Conservation (phyloP, 371 early-diverging fungal genomes). For the Funneliformis caledonium region DNA sequence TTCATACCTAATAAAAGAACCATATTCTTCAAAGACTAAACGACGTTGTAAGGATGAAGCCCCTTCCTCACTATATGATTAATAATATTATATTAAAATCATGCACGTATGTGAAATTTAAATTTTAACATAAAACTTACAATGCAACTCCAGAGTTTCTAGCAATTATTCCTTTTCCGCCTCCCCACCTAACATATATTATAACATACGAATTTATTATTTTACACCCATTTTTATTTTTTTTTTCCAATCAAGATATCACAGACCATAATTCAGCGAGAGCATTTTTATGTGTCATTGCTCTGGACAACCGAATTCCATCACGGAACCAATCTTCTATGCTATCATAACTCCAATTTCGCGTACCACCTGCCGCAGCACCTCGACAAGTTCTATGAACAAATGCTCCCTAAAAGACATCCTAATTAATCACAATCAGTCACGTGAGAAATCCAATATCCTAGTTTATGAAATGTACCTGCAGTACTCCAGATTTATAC, state of each 20-base stretch:
- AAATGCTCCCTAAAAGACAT: constrained; percentile 43
- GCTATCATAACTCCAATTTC: constrained; percentile 47
- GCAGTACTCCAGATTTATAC: constrained; percentile 42
- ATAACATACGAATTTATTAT: background rate
- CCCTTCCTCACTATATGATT: constrained; percentile 6
- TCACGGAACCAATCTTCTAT: constrained; percentile 49
- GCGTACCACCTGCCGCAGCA: constrained; percentile 49
- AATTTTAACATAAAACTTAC: constrained; percentile 28
- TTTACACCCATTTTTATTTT: background rate
- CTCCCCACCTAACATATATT: constrained; percentile 46
- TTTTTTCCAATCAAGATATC: background rate
- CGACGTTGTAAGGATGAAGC: constrained; percentile 38
- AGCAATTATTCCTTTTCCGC: constrained; percentile 52
- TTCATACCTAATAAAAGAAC: constrained; percentile 43
- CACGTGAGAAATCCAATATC: background rate
- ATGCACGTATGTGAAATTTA: background rate
- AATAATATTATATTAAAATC: background rate
- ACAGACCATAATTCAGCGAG: constrained; percentile 32
- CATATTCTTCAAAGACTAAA: constrained; percentile 51
- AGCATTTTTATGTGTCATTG: constrained; percentile 50
- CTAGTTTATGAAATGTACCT: constrained; percentile 23
- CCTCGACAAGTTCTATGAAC: constrained; percentile 50
- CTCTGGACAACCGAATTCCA: constrained; percentile 47
- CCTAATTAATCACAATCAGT: background rate
- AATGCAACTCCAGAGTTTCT: constrained; percentile 49